phyloP scores from a whole-genome alignment of 768 basidiomycete genomes.

The Rhizopogon sp. region DNA sequence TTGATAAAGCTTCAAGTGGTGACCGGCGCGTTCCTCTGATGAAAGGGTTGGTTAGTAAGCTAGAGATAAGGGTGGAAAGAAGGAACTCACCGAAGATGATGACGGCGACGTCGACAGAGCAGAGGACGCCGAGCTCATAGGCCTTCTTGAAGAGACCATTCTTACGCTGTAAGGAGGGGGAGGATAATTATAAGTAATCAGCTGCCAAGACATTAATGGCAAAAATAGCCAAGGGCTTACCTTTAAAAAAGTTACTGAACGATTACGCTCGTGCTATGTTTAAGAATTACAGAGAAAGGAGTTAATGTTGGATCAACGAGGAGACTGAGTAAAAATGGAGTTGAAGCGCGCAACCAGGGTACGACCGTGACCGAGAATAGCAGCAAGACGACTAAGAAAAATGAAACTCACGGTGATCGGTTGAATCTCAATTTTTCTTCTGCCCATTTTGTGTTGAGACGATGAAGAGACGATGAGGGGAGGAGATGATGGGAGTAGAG shows the following conservation, averaged over 20 bases:
- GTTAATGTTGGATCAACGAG: slow-evolving; percentile 27
- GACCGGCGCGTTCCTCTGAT: slow-evolving; percentile 73
- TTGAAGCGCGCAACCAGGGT: slow-evolving; percentile 5
- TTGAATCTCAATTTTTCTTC: slow-evolving; percentile 80
- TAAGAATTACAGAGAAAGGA: slow-evolving; percentile 31
- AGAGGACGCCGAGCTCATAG: slow-evolving; percentile 86
- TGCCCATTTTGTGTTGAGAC: slow-evolving; percentile 44
- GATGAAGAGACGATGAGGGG: neutral
- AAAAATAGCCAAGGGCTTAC: slow-evolving; percentile 67
- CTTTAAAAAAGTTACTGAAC: slow-evolving; percentile 89
- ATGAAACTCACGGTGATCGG: slow-evolving; percentile 62
- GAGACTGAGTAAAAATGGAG: slow-evolving; percentile 26
- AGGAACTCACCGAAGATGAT: slow-evolving; percentile 70
- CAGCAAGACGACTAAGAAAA: slow-evolving; percentile 8
- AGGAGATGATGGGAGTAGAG: slow-evolving; percentile 18
- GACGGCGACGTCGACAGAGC: slow-evolving; percentile 84
- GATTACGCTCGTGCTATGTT: slow-evolving; percentile 85
- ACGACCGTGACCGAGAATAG: slow-evolving; percentile 16
- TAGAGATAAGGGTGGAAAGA: slow-evolving; percentile 2
- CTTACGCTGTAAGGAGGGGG: slow-evolving; percentile 54
- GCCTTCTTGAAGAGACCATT: slow-evolving; percentile 91
- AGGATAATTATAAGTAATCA: slow-evolving; percentile 29
- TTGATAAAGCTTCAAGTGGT: slow-evolving; percentile 78
- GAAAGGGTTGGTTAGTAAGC: slow-evolving; percentile 25
- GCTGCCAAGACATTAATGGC: slow-evolving; percentile 31